phyloP scores from a whole-genome alignment of 2,329 filamentous ascomycete genomes.

The Xylaria sp. region DNA sequence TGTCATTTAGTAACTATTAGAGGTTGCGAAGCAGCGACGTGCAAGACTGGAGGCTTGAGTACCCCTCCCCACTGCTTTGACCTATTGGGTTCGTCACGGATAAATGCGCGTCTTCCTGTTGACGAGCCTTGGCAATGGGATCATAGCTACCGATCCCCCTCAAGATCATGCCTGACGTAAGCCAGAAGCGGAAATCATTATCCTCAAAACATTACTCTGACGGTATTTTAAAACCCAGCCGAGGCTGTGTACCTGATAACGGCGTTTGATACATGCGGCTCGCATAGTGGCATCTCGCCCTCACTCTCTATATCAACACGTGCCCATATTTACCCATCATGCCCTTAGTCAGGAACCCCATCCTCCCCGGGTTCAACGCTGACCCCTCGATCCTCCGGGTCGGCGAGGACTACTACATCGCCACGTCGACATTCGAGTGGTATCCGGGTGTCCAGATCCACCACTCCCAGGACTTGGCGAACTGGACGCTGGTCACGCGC shows the following conservation, averaged over 20 bases:
- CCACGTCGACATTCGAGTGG: slow-evolving; percentile 62
- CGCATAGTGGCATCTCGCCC: not conserved
- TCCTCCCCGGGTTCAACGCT: slow-evolving; percentile 62
- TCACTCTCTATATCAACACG: not conserved
- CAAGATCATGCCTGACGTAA: not conserved
- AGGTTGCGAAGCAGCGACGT: not conserved
- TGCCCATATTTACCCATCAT: slow-evolving; percentile 40
- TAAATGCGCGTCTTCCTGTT: slow-evolving; percentile 21
- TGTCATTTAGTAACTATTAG: not conserved
- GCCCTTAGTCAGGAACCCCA: slow-evolving; percentile 58
- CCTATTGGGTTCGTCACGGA: slow-evolving; percentile 25
- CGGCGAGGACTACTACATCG: slow-evolving; percentile 60
- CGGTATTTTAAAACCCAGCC: not conserved
- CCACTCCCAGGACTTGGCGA: slow-evolving; percentile 58
- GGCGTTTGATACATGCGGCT: not conserved
- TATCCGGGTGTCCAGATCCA: slow-evolving; percentile 62
- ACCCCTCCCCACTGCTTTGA: slow-evolving; percentile 7
- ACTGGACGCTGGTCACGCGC: slow-evolving; percentile 55
- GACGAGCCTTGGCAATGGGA: slow-evolving; percentile 5
- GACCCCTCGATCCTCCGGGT: slow-evolving; percentile 61
- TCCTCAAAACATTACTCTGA: not conserved
- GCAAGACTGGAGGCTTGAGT: not conserved
- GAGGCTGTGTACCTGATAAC: not conserved
- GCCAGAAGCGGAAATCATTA: slow-evolving; percentile 6
- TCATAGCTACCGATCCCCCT: not conserved